Conservation (phyloP, 441 rosid genomes). For the Breynia disticha region DNA sequence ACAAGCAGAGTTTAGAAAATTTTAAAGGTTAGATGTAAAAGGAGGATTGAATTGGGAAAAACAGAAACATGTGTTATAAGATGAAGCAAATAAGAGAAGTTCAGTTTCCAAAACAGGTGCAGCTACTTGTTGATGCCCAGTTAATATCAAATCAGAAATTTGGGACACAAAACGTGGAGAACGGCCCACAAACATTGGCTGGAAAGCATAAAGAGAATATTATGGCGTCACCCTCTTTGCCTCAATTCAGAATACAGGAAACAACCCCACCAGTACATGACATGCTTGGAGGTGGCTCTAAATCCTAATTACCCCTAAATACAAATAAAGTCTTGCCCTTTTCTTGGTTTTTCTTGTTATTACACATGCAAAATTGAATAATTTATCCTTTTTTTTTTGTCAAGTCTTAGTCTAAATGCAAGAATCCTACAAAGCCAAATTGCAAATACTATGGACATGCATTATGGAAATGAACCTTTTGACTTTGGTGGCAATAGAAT, state of each 20-base stretch:
- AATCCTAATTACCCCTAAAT: neutral
- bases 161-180: conserved; percentile 15
- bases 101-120: conserved; percentile 9
- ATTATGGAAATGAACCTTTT: too few species aligned
- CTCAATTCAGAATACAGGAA: neutral
- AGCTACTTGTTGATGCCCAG: conserved; percentile 19
- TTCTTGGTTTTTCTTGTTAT: conserved; percentile 4
- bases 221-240: conserved; percentile 5
- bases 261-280: conserved; percentile 9
- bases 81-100: conserved; percentile 15
- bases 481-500: too few species aligned
- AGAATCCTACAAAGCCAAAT: too few species aligned
- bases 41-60: neutral
- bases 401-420: neutral
- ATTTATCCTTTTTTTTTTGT: neutral
- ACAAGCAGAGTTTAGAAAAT: too few species aligned
- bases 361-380: conserved; percentile 9
- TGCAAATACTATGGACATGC: too few species aligned
- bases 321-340: too few species aligned
- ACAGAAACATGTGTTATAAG: conserved; percentile 3
- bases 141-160: conserved; percentile 20
- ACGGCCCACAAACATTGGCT: conserved; percentile 30
- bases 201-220: conserved; percentile 39
- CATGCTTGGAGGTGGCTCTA: neutral
- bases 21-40: neutral